These are phyloP conservation scores for Catenaria anguillulae DNA, from an alignment of 371 early-diverging fungal species.

Conservation along the genomic window DNA sequence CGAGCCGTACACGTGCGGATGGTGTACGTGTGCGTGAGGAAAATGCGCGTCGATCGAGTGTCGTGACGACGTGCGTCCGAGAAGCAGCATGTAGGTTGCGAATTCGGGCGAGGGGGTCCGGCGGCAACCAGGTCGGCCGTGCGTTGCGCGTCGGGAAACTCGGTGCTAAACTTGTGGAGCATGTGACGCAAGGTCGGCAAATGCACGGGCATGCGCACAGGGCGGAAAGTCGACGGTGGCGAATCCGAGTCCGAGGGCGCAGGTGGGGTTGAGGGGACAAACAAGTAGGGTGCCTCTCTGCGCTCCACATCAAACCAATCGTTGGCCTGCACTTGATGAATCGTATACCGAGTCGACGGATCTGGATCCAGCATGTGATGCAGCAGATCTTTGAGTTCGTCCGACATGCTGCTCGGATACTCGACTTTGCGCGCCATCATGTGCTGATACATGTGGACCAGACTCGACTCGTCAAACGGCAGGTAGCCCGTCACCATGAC, in stretches of 20 bases:
- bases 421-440: not conserved
- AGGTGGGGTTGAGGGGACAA: not conserved
- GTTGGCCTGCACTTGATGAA: not conserved
- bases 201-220: no score
- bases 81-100: not conserved
- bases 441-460: not conserved
- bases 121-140: not conserved
- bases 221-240: not conserved
- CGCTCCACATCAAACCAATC: not conserved
- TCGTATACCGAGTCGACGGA: not conserved
- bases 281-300: not conserved
- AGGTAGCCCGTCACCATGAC: not conserved
- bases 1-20: no score
- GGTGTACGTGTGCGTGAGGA: no score
- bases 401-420: not conserved
- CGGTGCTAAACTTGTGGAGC: not conserved
- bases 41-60: not conserved
- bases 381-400: not conserved
- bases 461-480: not conserved
- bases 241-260: no score
- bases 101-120: conserved; percentile 1
- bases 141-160: not conserved
- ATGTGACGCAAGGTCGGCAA: not conserved
- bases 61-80: not conserved
- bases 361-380: not conserved